A percentile compares a stretch with the other conserved stretches of the same genome.
Evolutionary conservation across 1,284 basidiomycete species (phyloP).

Genomic region (Schizopora paradoxa): DNA sequence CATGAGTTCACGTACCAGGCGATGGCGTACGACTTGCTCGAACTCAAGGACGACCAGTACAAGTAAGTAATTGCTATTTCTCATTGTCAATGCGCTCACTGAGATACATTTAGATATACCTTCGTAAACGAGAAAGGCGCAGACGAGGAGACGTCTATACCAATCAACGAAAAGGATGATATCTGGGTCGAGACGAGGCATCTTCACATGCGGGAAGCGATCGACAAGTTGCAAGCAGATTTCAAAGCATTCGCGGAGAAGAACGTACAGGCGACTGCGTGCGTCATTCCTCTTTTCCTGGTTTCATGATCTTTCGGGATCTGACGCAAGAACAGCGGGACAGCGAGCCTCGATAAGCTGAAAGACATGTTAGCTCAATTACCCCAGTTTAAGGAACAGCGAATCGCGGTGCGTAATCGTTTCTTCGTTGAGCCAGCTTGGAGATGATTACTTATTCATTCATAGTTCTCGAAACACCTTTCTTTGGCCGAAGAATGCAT

Average conservation of each 20-base stretch:
- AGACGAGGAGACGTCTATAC: slow-evolving; percentile 83
- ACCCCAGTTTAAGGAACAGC: slow-evolving; percentile 92
- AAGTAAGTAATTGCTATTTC: slow-evolving; percentile 47
- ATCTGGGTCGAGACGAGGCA: slow-evolving; percentile 93
- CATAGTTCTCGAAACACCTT: slow-evolving; percentile 89
- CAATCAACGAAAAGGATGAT: slow-evolving; percentile 79
- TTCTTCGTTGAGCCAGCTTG: slow-evolving; percentile 3
- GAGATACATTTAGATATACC: slow-evolving; percentile 59
- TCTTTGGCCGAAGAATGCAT: slow-evolving; percentile 99
- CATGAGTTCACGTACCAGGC: slow-evolving; percentile 99
- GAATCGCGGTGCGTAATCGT: slow-evolving; percentile 73
- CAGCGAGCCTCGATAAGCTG: slow-evolving; percentile 92
- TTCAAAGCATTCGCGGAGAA: slow-evolving; percentile 93
- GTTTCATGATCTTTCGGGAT: slow-evolving; percentile 31
- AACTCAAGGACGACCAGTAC: slow-evolving; percentile 87
- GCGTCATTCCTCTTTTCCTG: slow-evolving; percentile 25
- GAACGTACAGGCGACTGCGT: slow-evolving; percentile 88
- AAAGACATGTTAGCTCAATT: slow-evolving; percentile 97
- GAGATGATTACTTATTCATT: slow-evolving; percentile 2
- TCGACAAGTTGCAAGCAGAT: slow-evolving; percentile 92
- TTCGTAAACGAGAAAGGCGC: slow-evolving; percentile 80
- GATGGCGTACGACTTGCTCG: slow-evolving; percentile 93
- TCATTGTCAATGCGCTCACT: neutral
- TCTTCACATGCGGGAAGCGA: slow-evolving; percentile 97
- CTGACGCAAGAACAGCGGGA: no score